Conservation (phyloP, 148 eudicot genomes). For the Talinum fruticosum region DNA sequence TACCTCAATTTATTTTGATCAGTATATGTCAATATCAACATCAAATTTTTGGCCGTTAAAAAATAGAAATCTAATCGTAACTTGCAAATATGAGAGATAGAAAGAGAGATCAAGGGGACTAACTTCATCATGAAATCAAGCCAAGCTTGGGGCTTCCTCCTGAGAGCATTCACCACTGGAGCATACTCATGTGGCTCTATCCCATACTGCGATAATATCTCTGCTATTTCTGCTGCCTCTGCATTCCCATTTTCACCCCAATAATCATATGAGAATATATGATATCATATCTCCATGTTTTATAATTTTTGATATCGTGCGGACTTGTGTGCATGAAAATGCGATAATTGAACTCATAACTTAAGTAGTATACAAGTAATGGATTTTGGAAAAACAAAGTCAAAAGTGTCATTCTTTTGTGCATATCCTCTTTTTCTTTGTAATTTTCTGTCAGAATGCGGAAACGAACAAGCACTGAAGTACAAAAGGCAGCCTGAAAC, state of each 20-base stretch:
- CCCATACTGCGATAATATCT: conserved; percentile 76
- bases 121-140: conserved; percentile 99
- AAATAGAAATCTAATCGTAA: too few species aligned
- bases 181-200: conserved; percentile 78
- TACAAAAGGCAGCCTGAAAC: not conserved
- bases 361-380: not conserved
- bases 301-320: too few species aligned
- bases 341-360: not conserved
- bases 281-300: not conserved
- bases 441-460: not conserved
- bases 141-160: conserved; percentile 92
- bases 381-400: not conserved
- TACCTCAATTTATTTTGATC: too few species aligned
- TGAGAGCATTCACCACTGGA: conserved; percentile 82
- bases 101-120: conserved; percentile 23
- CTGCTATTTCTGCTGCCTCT: conserved; percentile 95
- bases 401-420: not conserved
- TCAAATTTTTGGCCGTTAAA: too few species aligned
- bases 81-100: not conserved
- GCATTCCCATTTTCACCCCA: conserved; percentile 17
- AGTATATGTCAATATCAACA: too few species aligned
- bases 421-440: not conserved
- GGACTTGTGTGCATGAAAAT: not conserved
- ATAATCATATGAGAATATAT: not conserved
- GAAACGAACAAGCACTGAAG: not conserved